A percentile compares a stretch with the other conserved stretches of the same genome.
These are phyloP conservation scores for Fusarium albidum DNA, from an alignment of 2,329 filamentous ascomycete species.

Conservation along the genomic window DNA sequence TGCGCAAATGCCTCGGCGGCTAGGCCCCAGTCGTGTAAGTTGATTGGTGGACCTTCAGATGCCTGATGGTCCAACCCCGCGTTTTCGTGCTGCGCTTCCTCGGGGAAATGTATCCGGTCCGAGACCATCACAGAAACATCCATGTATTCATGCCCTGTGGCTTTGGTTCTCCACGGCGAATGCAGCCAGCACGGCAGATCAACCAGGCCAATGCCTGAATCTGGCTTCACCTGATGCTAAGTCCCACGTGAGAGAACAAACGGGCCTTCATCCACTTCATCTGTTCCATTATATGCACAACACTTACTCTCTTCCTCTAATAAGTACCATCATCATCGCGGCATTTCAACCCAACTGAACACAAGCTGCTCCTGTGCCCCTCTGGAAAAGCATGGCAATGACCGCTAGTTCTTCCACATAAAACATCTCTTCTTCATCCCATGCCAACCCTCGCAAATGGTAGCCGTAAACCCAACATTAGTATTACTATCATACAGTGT, in stretches of 20 bases:
- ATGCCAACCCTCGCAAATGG: neutral
- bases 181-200: conserved; percentile 20
- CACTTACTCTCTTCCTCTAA: no score
- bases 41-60: conserved; percentile 37
- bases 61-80: conserved; percentile 26
- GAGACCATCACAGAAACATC: conserved; percentile 19
- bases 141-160: conserved; percentile 15
- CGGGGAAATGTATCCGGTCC: conserved; percentile 23
- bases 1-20: conserved; percentile 2
- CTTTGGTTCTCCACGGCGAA: conserved; percentile 3
- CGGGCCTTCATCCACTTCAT: no score
- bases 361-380: no score
- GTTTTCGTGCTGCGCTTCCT: conserved; percentile 20
- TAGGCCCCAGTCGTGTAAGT: conserved; percentile 38
- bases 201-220: conserved; percentile 19
- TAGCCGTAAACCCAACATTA: conserved; percentile 37
- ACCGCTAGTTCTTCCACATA: no score
- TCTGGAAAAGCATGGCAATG: no score
- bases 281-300: no score
- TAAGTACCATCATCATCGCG: no score
- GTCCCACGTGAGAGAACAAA: conserved; percentile 7
- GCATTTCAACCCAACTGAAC: no score
- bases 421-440: neutral
- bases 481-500: conserved; percentile 41
- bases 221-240: neutral